These are phyloP conservation scores for Globisporangium rhizosaccharum DNA, from an alignment of 352 stramenopile species.

Conservation along the genomic window DNA sequence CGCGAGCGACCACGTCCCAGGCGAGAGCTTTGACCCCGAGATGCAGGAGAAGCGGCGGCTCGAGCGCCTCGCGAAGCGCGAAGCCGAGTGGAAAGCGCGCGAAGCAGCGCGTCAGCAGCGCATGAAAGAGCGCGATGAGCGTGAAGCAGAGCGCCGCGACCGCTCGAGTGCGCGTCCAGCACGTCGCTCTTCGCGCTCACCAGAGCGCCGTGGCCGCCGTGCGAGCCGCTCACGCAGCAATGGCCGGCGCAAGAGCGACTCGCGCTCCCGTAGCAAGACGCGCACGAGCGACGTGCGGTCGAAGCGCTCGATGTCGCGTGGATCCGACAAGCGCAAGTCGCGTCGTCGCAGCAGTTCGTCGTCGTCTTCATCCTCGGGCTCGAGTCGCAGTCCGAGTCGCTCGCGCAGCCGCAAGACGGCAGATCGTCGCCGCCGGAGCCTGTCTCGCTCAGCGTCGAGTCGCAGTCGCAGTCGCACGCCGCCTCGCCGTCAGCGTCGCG, in stretches of 20 bases:
- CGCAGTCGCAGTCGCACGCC: slow-evolving; percentile 9
- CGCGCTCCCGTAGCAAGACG: slow-evolving; percentile 10
- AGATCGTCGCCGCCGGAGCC: not conserved
- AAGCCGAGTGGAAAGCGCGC: slow-evolving; percentile 44
- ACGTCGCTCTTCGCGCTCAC: slow-evolving; percentile 16
- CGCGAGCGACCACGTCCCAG: slow-evolving; percentile 59
- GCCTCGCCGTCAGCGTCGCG: not conserved
- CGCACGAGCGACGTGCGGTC: not conserved
- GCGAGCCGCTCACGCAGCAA: slow-evolving; percentile 8
- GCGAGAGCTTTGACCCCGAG: slow-evolving; percentile 75
- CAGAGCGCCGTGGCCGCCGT: slow-evolving; percentile 8
- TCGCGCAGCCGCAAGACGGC: slow-evolving; percentile 5
- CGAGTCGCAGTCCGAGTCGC: slow-evolving; percentile 17
- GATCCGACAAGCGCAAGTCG: not conserved
- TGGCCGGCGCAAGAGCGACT: slow-evolving; percentile 8
- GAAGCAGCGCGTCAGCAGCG: slow-evolving; percentile 34
- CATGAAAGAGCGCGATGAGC: slow-evolving; percentile 10
- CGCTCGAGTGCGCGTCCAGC: slow-evolving; percentile 14
- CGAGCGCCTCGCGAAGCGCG: slow-evolving; percentile 34
- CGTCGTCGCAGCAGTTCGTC: slow-evolving; percentile 10
- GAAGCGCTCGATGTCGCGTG: not conserved
- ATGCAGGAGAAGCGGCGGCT: slow-evolving; percentile 58
- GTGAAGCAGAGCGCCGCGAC: slow-evolving; percentile 17
- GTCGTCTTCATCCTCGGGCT: slow-evolving; percentile 20
- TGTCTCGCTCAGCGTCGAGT: slow-evolving; percentile 14